phyloP scores from a whole-genome alignment of 2,329 filamentous ascomycete genomes.

The Talaromyces sp. region DNA sequence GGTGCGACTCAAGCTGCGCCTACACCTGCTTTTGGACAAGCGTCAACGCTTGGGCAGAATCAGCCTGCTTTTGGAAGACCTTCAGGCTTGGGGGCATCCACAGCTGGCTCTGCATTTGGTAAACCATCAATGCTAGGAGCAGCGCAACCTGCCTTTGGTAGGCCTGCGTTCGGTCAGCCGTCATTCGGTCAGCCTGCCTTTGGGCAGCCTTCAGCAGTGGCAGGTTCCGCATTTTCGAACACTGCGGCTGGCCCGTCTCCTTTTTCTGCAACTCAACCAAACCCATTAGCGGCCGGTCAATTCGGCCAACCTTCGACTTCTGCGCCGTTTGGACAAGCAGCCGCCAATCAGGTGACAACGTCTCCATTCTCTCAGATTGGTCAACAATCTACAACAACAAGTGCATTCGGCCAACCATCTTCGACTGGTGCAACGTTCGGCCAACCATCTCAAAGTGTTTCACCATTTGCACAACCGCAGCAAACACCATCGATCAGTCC shows the following conservation, averaged over 20 bases:
- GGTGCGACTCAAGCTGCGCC: slow-evolving; percentile 20
- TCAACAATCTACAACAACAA: slow-evolving; percentile 22
- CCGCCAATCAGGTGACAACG: slow-evolving; percentile 25
- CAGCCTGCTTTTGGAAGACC: slow-evolving; percentile 26
- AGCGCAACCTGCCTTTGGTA: slow-evolving; percentile 42
- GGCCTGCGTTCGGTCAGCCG: slow-evolving; percentile 36
- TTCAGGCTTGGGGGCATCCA: slow-evolving; percentile 22
- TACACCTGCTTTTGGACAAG: slow-evolving; percentile 33
- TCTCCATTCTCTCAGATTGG: slow-evolving; percentile 33
- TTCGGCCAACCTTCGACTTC: slow-evolving; percentile 13
- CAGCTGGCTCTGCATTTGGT: slow-evolving; percentile 23
- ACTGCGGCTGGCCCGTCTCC: slow-evolving; percentile 32
- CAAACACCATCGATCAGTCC: neutral
- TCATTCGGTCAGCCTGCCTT: slow-evolving; percentile 43
- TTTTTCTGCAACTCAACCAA: slow-evolving; percentile 38
- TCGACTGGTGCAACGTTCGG: slow-evolving; percentile 2
- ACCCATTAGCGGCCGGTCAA: slow-evolving; percentile 6
- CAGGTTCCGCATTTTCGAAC: slow-evolving; percentile 35
- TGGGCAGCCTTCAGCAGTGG: slow-evolving; percentile 26
- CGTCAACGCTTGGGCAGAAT: slow-evolving; percentile 25
- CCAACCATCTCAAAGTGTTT: slow-evolving; percentile 16
- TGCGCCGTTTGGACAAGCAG: slow-evolving; percentile 45
- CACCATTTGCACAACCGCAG: slow-evolving; percentile 31
- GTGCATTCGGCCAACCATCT: slow-evolving; percentile 17
- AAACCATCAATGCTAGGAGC: slow-evolving; percentile 26